Base-by-base conservation (phyloP, 805 yeast genomes). In the Cyberlindnera mrakii region DNA sequence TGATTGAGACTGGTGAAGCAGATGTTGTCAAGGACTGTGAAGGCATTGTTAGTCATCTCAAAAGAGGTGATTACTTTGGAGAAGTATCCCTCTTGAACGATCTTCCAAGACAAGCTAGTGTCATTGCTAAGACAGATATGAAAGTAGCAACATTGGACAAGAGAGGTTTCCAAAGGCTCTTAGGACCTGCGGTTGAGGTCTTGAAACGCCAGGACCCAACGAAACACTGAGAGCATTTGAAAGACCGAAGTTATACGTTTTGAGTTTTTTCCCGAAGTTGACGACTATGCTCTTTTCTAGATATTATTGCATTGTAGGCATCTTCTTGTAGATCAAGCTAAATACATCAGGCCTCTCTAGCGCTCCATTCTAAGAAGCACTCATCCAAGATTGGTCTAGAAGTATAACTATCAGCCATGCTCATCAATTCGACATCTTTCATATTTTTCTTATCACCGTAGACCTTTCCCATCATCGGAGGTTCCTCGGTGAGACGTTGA, bases 151-250 rank as follows among this genome's bases (percentile, higher is more conserved):
- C 93, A 4, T 74, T 93, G 54, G 95, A 87, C 48, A 88, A 91
- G 68, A 77, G 84, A 48, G 98, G 96, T 0, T 93, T 93, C 71
- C 90, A 88, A 66, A 80, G 98, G 65, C 73, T 93, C 53, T 73
- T 93, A 49, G 99, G 99, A 3, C 96, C 96, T 30, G 96, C 89
- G 3, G 95, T 89, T 18, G 95, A 85, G 45, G 88, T 86, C 35
- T 75, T 90, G 59, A 84, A 85, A 64, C 70, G 82, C 46, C 88
- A 87, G 58, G 96, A 88, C 64, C 97, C 97, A 42, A 84, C 88
- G 9, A 55, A 52, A 45, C 54, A 55, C 41, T 55, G 30, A 36
- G 15, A 17, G 15, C 15, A 11, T 15, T 34, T 16, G 23, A n/a
- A 10, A 23, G 27, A n/a, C 33, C 33, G 14, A 15, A 30, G 15